A percentile compares a stretch with the other conserved stretches of the same genome.
These are phyloP conservation scores for Brassica balearica DNA, from an alignment of 441 rosid species.

Conservation along the genomic window DNA sequence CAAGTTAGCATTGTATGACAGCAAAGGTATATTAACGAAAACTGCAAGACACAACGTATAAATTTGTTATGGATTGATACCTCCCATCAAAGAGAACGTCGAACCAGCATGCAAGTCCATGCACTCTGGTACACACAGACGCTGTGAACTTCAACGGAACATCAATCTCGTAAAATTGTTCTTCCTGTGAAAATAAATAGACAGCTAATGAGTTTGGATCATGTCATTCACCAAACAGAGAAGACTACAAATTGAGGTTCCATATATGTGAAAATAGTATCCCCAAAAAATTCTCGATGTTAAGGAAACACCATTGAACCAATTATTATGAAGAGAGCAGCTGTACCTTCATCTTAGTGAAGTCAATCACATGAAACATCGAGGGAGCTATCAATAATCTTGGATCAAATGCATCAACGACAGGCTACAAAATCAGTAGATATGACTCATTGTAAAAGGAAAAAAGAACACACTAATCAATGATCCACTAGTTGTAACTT, in stretches of 20 bases:
- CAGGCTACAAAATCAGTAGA: conserved; percentile 65
- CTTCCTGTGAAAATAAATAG: conserved; percentile 65
- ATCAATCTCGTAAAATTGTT: conserved; percentile 79
- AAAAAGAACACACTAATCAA: not conserved
- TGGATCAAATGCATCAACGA: conserved; percentile 99
- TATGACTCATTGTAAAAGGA: not conserved
- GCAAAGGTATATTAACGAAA: not conserved
- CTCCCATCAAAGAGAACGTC: conserved; percentile 93
- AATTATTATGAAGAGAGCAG: not conserved
- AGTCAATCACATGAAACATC: conserved; percentile 68
- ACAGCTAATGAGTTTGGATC: conserved; percentile 11
- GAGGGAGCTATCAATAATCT: conserved; percentile 92
- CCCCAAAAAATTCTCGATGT: conserved; percentile 6
- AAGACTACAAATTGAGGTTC: not conserved
- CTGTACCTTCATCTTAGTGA: conserved; percentile 74
- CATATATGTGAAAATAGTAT: not conserved
- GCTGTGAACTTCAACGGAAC: conserved; percentile 83
- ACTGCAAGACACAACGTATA: not conserved
- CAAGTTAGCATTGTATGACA: not conserved
- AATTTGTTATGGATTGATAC: conserved; percentile 40
- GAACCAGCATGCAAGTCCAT: conserved; percentile 98
- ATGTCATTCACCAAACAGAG: conserved; percentile 7
- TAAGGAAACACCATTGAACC: not conserved
- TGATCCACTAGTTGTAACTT: conserved; percentile 11
- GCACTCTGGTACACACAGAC: conserved; percentile 85